These are phyloP conservation scores for Guillardia theta DNA, from an alignment of 78 protist species.

Conservation along the genomic window DNA sequence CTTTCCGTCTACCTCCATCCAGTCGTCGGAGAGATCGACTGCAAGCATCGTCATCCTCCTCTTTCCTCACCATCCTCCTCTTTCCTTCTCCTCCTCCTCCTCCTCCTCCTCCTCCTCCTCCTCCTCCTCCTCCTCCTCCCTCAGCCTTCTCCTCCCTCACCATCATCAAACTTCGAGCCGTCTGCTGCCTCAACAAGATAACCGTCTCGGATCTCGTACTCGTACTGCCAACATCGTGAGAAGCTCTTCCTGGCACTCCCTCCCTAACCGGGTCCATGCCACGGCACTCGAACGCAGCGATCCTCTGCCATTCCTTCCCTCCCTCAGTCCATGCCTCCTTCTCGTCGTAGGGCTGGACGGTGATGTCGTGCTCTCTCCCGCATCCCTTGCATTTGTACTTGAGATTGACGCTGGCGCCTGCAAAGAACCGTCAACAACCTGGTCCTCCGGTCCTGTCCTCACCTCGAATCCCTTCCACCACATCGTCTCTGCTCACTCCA, in stretches of 20 bases:
- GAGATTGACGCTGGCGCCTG: background rate
- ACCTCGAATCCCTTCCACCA: background rate
- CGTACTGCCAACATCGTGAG: no score
- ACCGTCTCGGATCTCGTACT: background rate
- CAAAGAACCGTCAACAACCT: background rate
- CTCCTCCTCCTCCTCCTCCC: no score
- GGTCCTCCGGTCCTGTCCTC: no score
- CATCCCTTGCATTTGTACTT: background rate
- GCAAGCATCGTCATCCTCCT: no score
- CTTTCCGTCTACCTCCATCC: background rate
- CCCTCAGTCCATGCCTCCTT: background rate
- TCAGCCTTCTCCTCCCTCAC: no score
- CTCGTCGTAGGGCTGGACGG: background rate
- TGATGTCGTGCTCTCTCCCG: background rate
- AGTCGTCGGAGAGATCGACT: background rate
- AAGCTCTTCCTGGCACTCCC: no score
- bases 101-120: no score
- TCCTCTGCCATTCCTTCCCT: background rate
- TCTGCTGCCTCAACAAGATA: background rate
- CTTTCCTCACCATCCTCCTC: no score
- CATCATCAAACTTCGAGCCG: background rate
- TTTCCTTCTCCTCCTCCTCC: no score
- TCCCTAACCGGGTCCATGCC: background rate
- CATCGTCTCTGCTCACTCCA: background rate
- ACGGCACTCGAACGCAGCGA: background rate